Conservation (phyloP, 345 rosid species). For the Salix caprea region DNA sequence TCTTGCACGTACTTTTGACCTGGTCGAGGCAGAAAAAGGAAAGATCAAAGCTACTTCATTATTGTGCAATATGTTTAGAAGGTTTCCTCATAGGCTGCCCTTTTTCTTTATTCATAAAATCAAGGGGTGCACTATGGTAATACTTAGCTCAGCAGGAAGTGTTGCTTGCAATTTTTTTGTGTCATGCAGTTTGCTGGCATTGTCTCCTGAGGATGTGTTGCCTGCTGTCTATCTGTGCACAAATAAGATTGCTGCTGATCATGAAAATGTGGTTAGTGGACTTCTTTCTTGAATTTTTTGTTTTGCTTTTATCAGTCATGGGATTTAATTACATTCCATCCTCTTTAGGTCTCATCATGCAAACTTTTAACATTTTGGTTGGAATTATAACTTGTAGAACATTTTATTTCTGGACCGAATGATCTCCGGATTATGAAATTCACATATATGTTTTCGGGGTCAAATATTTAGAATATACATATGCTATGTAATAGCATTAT, state of each 20-base stretch:
- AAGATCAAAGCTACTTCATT: conserved; percentile 80
- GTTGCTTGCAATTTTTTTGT: conserved; percentile 13
- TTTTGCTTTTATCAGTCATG: not conserved
- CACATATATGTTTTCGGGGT: not conserved
- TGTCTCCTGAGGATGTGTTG: conserved; percentile 82
- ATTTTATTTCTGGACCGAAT: not conserved
- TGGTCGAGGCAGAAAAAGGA: conserved; percentile 77
- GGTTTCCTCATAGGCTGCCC: conserved; percentile 35
- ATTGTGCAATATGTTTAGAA: conserved; percentile 95
- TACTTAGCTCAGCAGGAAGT: conserved; percentile 10
- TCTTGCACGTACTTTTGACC: conserved; percentile 77
- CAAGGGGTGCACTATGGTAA: not conserved
- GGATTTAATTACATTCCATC: not conserved
- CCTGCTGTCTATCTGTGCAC: conserved; percentile 85
- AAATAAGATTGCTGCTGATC: conserved; percentile 82
- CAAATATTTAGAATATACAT: conserved; percentile 7
- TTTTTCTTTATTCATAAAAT: conserved; percentile 5
- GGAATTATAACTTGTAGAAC: not conserved
- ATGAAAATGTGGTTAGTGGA: conserved; percentile 63
- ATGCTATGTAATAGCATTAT: not conserved
- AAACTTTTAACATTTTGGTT: not conserved
- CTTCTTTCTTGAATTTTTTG: not conserved
- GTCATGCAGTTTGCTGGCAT: conserved; percentile 65
- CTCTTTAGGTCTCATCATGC: not conserved
- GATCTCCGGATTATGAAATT: not conserved